phyloP scores from a whole-genome alignment of 2,329 filamentous ascomycete species.

The Calonectria hongkongensis region DNA sequence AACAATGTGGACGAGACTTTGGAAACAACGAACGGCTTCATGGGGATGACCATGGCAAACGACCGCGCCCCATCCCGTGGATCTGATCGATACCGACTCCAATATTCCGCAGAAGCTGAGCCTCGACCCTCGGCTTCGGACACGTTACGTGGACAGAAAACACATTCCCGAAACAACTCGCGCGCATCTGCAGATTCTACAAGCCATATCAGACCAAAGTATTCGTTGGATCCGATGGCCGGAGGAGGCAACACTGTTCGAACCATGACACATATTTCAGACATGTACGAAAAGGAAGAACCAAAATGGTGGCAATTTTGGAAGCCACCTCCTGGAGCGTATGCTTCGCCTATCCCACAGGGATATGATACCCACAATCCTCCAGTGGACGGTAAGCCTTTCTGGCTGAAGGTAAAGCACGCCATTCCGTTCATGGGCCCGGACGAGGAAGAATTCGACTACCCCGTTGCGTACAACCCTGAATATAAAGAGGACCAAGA shows the following conservation, averaged over 20 bases:
- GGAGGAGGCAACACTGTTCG: constrained; percentile 70
- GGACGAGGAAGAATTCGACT: constrained; percentile 68
- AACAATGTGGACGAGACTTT: constrained; percentile 71
- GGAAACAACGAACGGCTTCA: constrained; percentile 74
- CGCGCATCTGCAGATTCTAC: constrained; percentile 63
- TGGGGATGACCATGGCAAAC: constrained; percentile 44
- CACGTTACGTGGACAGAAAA: constrained; percentile 59
- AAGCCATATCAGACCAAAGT: constrained; percentile 46
- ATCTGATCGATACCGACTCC: constrained; percentile 52
- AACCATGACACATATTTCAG: constrained; percentile 68
- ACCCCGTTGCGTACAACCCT: constrained; percentile 78
- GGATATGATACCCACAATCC: constrained; percentile 63
- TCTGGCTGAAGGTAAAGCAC: constrained; percentile 70
- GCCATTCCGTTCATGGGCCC: constrained; percentile 69
- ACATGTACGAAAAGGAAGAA: constrained; percentile 68
- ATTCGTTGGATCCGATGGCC: not conserved
- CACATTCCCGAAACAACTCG: constrained; percentile 61
- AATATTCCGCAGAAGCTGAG: constrained; percentile 59
- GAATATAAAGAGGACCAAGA: constrained; percentile 75
- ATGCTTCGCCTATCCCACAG: constrained; percentile 77
- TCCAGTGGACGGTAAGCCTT: constrained; percentile 66
- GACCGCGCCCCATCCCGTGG: constrained; percentile 47
- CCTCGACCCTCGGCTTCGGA: constrained; percentile 49
- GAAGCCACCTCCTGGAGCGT: constrained; percentile 77
- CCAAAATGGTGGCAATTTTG: constrained; percentile 78